Base-by-base conservation (phyloP, 1,284 basidiomycete species). In the Moesziomyces parantarcticus region DNA sequence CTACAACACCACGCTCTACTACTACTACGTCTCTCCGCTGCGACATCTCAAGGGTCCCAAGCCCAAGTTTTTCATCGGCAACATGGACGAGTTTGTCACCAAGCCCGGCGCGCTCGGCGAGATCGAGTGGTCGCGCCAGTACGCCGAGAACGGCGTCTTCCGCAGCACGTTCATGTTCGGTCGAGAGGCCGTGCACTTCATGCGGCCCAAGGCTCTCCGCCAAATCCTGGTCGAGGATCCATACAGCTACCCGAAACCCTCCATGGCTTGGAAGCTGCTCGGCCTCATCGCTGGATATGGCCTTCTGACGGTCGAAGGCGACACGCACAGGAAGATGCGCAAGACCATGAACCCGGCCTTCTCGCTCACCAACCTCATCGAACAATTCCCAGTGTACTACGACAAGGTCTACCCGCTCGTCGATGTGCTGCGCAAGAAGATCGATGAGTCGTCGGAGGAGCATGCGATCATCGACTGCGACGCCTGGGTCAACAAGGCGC, bases 291-390 rank as follows among this genome's bases (percentile, higher is more conserved):
- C 76, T 3, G 77, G 77, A 0, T 69, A 78, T 32, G 77, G 77
- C n/a, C 58, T 79, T 6, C 34, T 79, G 16, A 75, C 73, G 9
- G 58, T 73, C 1, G 77, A 79, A 50, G 76, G 75, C 18, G 63
- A 70, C 14, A 72, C 65, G 29, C 77, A 79, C 50, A 58, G 60
- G 34, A 70, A 70, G 52, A 65, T 79, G 59, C 51, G 77, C n/a
- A 69, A 72, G 55, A 76, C 62, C 20, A 77, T 79, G 76, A 79
- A 79, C 50, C 74, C 66, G 11, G 77, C 77, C 7, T 79, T 79
- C 46, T 67, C 72, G 23, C 51, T 78, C 40, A 73, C 64, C 41
- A 67, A 73, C 36, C 54, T 79, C 10, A 65, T 76, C 49, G 72
- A 70, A 18, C 76, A 78, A 42, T 76, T 75, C 53, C 70, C 75